A percentile compares a stretch with the other conserved stretches of the same genome.
Evolutionary conservation across 2,329 filamentous ascomycete species (phyloP).

Genomic region (Phaeoacremonium minimum): DNA sequence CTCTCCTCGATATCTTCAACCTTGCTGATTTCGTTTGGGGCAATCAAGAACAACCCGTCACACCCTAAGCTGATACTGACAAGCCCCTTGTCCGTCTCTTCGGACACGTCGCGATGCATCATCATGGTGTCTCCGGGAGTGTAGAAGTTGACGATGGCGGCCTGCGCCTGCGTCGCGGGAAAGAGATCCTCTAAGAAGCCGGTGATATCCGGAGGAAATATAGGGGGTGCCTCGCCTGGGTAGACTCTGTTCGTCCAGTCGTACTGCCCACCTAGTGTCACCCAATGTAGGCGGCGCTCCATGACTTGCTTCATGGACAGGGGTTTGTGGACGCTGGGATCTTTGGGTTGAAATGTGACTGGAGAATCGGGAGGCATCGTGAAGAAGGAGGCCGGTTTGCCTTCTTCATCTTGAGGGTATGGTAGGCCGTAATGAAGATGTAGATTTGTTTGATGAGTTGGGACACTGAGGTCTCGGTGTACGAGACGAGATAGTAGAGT

Average conservation of each 20-base stretch:
- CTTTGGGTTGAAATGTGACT: constrained; percentile 61
- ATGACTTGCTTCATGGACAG: constrained; percentile 67
- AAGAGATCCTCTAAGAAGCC: constrained; percentile 66
- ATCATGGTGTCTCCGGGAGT: constrained; percentile 86
- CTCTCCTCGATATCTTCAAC: neutral
- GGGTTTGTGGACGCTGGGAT: constrained; percentile 69
- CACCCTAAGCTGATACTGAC: constrained; percentile 88
- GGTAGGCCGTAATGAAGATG: constrained; percentile 29
- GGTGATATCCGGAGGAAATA: constrained; percentile 72
- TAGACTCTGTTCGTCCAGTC: constrained; percentile 91
- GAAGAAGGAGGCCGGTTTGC: constrained; percentile 45
- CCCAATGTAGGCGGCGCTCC: constrained; percentile 81
- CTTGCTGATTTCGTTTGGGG: constrained; percentile 47
- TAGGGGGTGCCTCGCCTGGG: constrained; percentile 60
- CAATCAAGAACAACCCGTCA: constrained; percentile 83
- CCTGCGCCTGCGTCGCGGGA: constrained; percentile 73
- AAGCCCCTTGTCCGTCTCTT: constrained; percentile 72
- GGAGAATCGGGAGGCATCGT: constrained; percentile 41
- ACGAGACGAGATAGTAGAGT: constrained; percentile 69
- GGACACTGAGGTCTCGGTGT: constrained; percentile 60
- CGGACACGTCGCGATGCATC: constrained; percentile 90
- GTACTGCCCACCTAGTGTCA: constrained; percentile 92
- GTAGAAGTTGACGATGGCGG: constrained; percentile 93
- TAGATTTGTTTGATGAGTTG: constrained; percentile 79
- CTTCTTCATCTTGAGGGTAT: constrained; percentile 14